phyloP scores from a whole-genome alignment of 352 stramenopile species.

The Pythium volutum region DNA sequence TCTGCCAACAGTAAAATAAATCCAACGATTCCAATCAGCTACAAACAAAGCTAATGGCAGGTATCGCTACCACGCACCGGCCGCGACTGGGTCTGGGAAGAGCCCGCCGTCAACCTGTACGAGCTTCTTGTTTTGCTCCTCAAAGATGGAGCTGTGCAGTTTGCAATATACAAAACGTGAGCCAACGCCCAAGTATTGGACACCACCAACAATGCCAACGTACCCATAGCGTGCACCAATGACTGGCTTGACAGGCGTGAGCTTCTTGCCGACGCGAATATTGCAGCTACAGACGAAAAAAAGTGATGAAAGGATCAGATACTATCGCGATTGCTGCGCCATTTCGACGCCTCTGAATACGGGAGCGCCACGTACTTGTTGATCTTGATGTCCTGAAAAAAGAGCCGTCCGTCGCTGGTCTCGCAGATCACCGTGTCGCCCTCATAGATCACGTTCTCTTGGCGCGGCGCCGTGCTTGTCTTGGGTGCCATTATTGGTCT shows the following conservation, averaged over 20 bases:
- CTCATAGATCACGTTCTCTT: slow-evolving; percentile 80
- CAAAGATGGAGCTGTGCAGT: slow-evolving; percentile 61
- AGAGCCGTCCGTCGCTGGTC: slow-evolving; percentile 80
- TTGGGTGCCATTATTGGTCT: slow-evolving; percentile 5
- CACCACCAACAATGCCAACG: not conserved
- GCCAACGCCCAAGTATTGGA: not conserved
- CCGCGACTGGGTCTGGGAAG: slow-evolving; percentile 78
- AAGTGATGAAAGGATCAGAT: slow-evolving; percentile 19
- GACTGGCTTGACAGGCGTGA: slow-evolving; percentile 60
- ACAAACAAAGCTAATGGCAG: not conserved
- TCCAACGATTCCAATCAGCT: not conserved
- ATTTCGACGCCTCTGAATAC: not conserved
- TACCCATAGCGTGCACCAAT: slow-evolving; percentile 77
- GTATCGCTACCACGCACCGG: slow-evolving; percentile 30
- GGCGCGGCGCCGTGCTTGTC: slow-evolving; percentile 22
- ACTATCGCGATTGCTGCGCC: not conserved
- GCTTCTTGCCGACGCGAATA: slow-evolving; percentile 82
- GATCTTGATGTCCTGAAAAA: slow-evolving; percentile 75
- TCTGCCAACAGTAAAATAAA: slow-evolving; percentile 30
- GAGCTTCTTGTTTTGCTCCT: slow-evolving; percentile 81
- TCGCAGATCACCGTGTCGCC: slow-evolving; percentile 86
- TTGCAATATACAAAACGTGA: not conserved
- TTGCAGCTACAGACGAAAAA: slow-evolving; percentile 27
- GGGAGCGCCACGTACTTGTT: slow-evolving; percentile 45
- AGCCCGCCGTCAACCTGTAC: slow-evolving; percentile 66